Conservation (phyloP, 2,329 filamentous ascomycete species). For the Penicillium hesseltinei region DNA sequence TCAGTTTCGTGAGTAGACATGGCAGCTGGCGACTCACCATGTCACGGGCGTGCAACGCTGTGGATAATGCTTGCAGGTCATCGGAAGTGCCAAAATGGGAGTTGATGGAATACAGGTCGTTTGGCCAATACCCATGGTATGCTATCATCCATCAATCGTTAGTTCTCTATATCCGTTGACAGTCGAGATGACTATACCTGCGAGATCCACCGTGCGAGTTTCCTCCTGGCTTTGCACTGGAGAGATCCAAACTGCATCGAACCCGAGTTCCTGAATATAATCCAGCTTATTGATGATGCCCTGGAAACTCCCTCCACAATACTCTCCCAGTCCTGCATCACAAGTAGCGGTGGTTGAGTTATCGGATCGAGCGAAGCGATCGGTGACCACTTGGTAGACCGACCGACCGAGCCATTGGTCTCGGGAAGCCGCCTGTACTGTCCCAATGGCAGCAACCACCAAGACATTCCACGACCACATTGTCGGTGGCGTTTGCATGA, state of each 20-base stretch:
- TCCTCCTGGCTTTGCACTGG: constrained; percentile 43
- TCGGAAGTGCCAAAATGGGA: constrained; percentile 57
- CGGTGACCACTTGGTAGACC: constrained; percentile 46
- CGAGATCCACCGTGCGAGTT: constrained; percentile 31
- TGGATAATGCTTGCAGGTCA: constrained; percentile 58
- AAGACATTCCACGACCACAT: constrained; percentile 11
- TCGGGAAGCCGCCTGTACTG: constrained; percentile 25
- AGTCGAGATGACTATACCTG: constrained; percentile 48
- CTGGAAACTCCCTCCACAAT: constrained; percentile 51
- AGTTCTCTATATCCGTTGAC: constrained; percentile 45
- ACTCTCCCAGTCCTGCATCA: constrained; percentile 27
- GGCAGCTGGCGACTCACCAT: constrained; percentile 34
- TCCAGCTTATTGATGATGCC: constrained; percentile 48
- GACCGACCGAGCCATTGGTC: constrained; percentile 41
- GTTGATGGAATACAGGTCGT: constrained; percentile 52
- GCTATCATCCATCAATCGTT: constrained; percentile 4
- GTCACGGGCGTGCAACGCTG: constrained; percentile 53
- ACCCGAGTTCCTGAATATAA: constrained; percentile 50
- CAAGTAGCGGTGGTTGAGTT: constrained; percentile 35
- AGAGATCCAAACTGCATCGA: constrained; percentile 51
- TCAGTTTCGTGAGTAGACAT: not conserved
- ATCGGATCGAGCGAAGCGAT: constrained; percentile 44
- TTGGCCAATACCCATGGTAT: constrained; percentile 13
- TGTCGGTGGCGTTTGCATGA: constrained; percentile 11
- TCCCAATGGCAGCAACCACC: constrained; percentile 5